Base-by-base conservation (phyloP, 345 rosid species). In the Eucalyptus brandiana region DNA sequence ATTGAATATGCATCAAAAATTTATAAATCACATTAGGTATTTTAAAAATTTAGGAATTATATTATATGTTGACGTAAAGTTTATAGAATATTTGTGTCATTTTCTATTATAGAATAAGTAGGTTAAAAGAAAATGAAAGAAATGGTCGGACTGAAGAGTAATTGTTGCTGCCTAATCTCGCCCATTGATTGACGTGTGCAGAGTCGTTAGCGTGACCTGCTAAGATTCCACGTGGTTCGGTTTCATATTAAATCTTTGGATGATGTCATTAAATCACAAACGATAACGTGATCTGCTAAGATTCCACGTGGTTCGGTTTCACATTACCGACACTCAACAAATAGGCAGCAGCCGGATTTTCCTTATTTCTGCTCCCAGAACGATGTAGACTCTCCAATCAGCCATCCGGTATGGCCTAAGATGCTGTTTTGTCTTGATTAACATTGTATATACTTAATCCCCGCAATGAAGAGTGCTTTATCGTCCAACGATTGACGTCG, bases 1-100 rank as follows among this genome's bases (percentile, higher is more conserved):
- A 4, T 56, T 9, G 30, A 56, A 4, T 56, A 56, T 56, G 0
- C 3, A 0, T 4, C 0, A 23, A 56, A 56, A 23, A 23, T 56
- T 56, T 21, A 56, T 56, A 4, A 3, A 9, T 21, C 3, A 5
- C 3, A 56, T 56, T 56, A 6, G 3, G 26, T 24, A 56, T 2
- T 56, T 56, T 56, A 56, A 56, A 56, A 56, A 4, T 24, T 56
- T 56, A 2, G 21, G 30, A 56, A 56, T 24, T 1, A 9, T 0
- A 24, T 56, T 56, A 4, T 24, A 56, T 24, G 30, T 56, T 56
- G 3, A 10, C 13, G 6, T 4, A 24, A 24, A 56, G 24, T 19
- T 7, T 53, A 53, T 53, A 53, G 30, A 24, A 9, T 23, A 23
- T 24, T 24, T 2, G 6, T 9, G 30, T 56, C 3, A 24, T 56